A percentile compares a stretch with the other conserved stretches of the same genome.
phyloP scores from a whole-genome alignment of 208 protist genomes.

The Naegleria gruberi region DNA sequence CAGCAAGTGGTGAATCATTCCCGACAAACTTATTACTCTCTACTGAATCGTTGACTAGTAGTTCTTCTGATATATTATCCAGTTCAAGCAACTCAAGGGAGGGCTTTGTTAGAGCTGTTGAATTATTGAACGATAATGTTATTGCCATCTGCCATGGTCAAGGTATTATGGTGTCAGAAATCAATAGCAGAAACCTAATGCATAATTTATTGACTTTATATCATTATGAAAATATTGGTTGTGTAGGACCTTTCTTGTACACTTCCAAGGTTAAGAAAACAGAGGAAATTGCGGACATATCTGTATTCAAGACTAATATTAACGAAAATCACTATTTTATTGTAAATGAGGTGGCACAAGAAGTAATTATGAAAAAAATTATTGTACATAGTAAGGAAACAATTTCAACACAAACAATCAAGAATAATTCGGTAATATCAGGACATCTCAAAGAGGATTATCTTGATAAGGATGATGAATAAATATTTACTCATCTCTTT shows the following conservation, averaged over 20 bases:
- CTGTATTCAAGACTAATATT: neutral
- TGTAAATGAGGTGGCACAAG: neutral
- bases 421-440: neutral
- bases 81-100: neutral
- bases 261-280: neutral
- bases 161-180: neutral
- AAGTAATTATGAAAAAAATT: neutral
- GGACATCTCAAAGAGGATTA: neutral
- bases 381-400: neutral
- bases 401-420: too few species aligned
- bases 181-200: neutral
- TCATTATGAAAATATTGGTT: conserved; percentile 3
- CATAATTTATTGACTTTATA: neutral
- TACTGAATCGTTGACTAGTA: neutral
- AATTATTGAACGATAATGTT: neutral
- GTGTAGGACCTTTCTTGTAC: neutral
- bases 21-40: neutral
- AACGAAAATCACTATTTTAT: neutral
- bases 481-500: neutral
- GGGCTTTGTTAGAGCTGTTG: neutral
- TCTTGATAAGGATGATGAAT: neutral
- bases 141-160: neutral
- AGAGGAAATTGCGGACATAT: neutral
- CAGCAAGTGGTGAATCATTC: neutral
- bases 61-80: neutral